Evolutionary conservation across 2,329 filamentous ascomycete species (phyloP).

Genomic region (Lizonia empirigonia): DNA sequence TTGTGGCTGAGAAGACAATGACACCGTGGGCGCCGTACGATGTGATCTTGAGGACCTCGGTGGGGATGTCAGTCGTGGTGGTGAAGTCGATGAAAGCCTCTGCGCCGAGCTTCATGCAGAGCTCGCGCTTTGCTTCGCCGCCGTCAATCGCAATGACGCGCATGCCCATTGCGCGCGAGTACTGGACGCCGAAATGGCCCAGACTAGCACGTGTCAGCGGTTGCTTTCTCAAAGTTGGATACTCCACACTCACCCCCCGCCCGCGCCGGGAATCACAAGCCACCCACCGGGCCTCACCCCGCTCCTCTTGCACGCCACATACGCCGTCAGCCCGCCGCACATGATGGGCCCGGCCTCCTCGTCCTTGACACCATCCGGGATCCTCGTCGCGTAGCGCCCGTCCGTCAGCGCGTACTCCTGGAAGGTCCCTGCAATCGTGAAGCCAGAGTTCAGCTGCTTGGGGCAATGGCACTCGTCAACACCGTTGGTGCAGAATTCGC

Average conservation of each 20-base stretch:
- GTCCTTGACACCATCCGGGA: slow-evolving; percentile 52
- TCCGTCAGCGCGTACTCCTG: slow-evolving; percentile 52
- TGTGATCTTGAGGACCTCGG: slow-evolving; percentile 53
- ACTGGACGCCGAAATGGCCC: slow-evolving; percentile 37
- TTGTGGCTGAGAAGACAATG: slow-evolving; percentile 70
- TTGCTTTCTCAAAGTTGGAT: neutral
- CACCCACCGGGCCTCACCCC: slow-evolving; percentile 48
- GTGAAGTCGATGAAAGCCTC: slow-evolving; percentile 63
- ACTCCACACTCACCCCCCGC: slow-evolving; percentile 41
- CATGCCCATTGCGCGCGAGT: slow-evolving; percentile 61
- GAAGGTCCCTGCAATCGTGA: slow-evolving; percentile 51
- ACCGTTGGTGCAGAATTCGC: slow-evolving; percentile 76
- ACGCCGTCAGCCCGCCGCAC: slow-evolving; percentile 57
- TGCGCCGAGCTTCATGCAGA: slow-evolving; percentile 58
- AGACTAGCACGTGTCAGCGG: slow-evolving; percentile 26
- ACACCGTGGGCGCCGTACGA: slow-evolving; percentile 78
- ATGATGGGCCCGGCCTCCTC: slow-evolving; percentile 55
- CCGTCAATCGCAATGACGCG: slow-evolving; percentile 62
- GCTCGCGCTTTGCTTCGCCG: slow-evolving; percentile 54
- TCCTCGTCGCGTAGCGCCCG: slow-evolving; percentile 53
- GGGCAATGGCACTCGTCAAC: slow-evolving; percentile 53
- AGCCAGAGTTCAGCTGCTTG: slow-evolving; percentile 70
- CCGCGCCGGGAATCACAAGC: slow-evolving; percentile 48
- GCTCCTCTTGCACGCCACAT: slow-evolving; percentile 52
- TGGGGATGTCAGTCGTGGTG: slow-evolving; percentile 66